A percentile compares a stretch with the other conserved stretches of the same genome.
Conservation (phyloP, 441 rosid genomes). For the Pelargonium australe region DNA sequence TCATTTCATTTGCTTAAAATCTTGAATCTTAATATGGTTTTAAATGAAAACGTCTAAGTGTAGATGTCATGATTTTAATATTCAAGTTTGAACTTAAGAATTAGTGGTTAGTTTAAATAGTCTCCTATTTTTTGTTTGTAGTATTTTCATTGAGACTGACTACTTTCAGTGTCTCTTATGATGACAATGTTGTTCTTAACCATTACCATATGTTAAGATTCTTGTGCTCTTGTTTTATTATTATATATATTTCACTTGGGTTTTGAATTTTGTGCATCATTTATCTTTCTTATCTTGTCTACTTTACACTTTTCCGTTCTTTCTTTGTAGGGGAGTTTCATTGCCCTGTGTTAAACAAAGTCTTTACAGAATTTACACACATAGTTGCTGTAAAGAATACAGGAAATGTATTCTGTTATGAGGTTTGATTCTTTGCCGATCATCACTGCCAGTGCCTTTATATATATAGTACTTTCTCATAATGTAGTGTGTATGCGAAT, state of each 20-base stretch:
- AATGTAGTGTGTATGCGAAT: conserved; percentile 10
- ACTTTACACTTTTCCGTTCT: conserved; percentile 12
- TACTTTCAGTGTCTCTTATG: conserved; percentile 5
- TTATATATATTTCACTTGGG: conserved; percentile 4
- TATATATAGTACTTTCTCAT: conserved; percentile 12
- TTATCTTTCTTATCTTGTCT: conserved; percentile 10
- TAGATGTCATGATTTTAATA: neutral
- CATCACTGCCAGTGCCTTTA: conserved; percentile 13
- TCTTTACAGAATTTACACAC: conserved; percentile 83
- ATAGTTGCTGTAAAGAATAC: conserved; percentile 85
- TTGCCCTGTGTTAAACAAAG: conserved; percentile 88
- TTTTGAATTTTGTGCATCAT: conserved; percentile 3
- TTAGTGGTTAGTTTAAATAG: neutral
- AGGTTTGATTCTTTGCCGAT: conserved; percentile 37
- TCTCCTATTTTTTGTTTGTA: neutral
- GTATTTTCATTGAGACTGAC: conserved; percentile 1
- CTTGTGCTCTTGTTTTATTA: neutral
- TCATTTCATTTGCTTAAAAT: too few species aligned
- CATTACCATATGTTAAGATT: neutral
- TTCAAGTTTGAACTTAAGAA: neutral
- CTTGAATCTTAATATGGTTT: neutral
- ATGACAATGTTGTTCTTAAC: neutral
- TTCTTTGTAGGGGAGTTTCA: conserved; percentile 64
- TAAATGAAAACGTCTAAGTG: neutral
- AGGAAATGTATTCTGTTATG: conserved; percentile 83